phyloP scores from a whole-genome alignment of 208 protist species.

The Crithidia thermophila region DNA sequence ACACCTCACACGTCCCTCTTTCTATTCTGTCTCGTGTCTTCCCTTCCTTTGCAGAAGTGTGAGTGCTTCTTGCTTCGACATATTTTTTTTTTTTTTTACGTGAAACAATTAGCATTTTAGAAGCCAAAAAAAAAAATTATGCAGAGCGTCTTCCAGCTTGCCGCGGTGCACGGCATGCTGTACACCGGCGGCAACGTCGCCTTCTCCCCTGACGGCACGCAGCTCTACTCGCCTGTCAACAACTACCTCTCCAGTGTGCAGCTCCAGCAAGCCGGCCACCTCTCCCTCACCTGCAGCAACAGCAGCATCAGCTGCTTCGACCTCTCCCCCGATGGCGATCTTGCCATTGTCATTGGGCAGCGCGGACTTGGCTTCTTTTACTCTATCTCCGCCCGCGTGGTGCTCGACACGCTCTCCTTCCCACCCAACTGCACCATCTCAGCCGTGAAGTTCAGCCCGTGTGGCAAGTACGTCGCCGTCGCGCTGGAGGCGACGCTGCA shows the following conservation, averaged over 20 bases:
- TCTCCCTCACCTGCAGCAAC: constrained; percentile 86
- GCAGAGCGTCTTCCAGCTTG: constrained; percentile 86
- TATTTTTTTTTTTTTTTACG: too few species aligned
- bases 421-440: constrained; percentile 70
- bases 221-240: constrained; percentile 88
- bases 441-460: constrained; percentile 86
- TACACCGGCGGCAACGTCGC: constrained; percentile 92
- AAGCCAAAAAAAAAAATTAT: constrained; percentile 40
- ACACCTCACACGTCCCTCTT: too few species aligned
- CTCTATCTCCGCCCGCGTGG: constrained; percentile 80
- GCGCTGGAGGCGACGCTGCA: constrained; percentile 89
- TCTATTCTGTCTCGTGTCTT: too few species aligned
- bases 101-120: constrained; percentile 13
- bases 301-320: constrained; percentile 91
- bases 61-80: too few species aligned
- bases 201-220: constrained; percentile 81
- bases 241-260: constrained; percentile 86
- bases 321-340: constrained; percentile 83
- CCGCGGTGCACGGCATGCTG: constrained; percentile 91
- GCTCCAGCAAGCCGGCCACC: constrained; percentile 77
- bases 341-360: constrained; percentile 73
- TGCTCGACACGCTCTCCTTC: constrained; percentile 89
- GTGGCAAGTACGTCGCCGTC: constrained; percentile 86
- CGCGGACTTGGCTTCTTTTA: constrained; percentile 92
- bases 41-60: too few species aligned